A percentile compares a stretch with the other conserved stretches of the same genome.
phyloP scores from a whole-genome alignment of 768 basidiomycete species.

The Dacryopinax primogenitus region DNA sequence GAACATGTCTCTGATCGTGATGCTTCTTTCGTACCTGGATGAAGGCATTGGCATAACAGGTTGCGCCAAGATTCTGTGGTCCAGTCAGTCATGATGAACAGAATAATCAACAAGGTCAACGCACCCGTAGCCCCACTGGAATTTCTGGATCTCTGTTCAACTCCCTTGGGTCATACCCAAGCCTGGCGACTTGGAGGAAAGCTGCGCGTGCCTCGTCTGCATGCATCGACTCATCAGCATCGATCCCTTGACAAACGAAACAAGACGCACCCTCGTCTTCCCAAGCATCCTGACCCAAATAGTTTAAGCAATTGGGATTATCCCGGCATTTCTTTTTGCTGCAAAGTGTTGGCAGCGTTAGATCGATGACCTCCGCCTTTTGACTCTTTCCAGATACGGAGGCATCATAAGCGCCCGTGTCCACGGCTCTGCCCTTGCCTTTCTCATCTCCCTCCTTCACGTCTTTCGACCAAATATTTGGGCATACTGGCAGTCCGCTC shows the following conservation, averaged over 20 bases:
- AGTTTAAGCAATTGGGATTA: constrained; percentile 79
- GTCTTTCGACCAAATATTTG: background rate
- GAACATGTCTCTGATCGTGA: background rate
- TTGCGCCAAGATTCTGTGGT: constrained; percentile 80
- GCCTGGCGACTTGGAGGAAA: constrained; percentile 40
- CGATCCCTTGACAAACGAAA: constrained; percentile 7
- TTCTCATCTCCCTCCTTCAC: background rate
- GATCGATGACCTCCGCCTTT: background rate
- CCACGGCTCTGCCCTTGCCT: constrained; percentile 13
- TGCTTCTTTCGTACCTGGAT: constrained; percentile 47
- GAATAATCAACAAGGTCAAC: constrained; percentile 12
- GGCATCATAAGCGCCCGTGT: background rate
- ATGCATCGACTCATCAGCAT: constrained; percentile 17
- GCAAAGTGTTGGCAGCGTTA: constrained; percentile 29
- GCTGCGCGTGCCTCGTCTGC: constrained; percentile 39
- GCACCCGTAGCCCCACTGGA: constrained; percentile 69
- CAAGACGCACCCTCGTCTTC: constrained; percentile 48
- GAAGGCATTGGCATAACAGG: constrained; percentile 93
- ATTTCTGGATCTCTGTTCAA: constrained; percentile 38
- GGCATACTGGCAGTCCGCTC: constrained; percentile 8
- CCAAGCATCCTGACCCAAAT: constrained; percentile 75
- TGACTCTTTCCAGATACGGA: background rate
- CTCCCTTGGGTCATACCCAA: constrained; percentile 45
- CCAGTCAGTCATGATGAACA: background rate
- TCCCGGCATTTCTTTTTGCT: constrained; percentile 50